These are phyloP conservation scores for Bipolaris oryzae DNA, from an alignment of 2,329 filamentous ascomycete species.

Conservation along the genomic window DNA sequence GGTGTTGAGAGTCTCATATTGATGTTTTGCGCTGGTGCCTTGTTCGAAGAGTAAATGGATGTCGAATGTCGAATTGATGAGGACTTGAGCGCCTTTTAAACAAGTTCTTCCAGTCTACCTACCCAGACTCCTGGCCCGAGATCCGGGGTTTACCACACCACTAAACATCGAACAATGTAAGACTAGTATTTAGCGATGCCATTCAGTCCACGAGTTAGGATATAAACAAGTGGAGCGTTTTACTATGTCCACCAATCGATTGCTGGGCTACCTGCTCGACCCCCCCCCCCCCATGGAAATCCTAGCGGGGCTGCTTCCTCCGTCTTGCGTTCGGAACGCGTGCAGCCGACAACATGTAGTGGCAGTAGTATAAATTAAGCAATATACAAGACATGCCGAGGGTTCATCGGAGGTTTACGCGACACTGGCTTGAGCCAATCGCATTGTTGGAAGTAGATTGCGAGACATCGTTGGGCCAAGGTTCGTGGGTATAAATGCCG, in stretches of 20 bases:
- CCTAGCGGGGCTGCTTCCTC: constrained; percentile 15
- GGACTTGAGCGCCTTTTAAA: constrained; percentile 14
- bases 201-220: not conserved
- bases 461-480: not conserved
- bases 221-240: constrained; percentile 19
- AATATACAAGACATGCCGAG: constrained; percentile 32
- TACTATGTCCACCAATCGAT: constrained; percentile 26
- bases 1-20: constrained; percentile 39
- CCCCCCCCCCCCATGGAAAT: constrained; percentile 2
- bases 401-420: constrained; percentile 27
- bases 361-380: constrained; percentile 31
- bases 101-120: not conserved
- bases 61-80: not conserved
- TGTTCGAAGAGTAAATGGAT: not conserved
- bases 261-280: constrained; percentile 3
- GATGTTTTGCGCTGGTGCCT: not conserved
- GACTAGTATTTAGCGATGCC: not conserved
- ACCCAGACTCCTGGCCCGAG: constrained; percentile 2
- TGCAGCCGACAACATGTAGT: constrained; percentile 17
- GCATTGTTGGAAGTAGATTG: constrained; percentile 21
- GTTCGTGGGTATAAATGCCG: constrained; percentile 1
- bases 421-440: constrained; percentile 28
- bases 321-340: constrained; percentile 17
- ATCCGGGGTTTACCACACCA: constrained; percentile 1
- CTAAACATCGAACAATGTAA: constrained; percentile 15